Evolutionary conservation across 352 stramenopile genomes (phyloP).

Genomic region (Globisporangium abappressorium): DNA sequence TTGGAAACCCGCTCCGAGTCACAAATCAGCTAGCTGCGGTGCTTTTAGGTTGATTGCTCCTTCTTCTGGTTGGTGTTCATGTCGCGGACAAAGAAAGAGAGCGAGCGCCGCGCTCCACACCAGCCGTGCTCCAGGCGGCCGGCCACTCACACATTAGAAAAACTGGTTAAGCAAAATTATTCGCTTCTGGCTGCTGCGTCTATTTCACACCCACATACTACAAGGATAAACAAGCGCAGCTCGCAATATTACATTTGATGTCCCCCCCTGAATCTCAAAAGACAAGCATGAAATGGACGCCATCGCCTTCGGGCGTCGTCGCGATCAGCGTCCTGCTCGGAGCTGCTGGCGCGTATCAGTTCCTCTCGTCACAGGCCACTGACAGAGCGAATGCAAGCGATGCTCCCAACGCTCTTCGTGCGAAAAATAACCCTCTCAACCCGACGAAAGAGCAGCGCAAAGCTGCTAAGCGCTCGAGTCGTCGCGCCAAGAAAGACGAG

Average conservation of each 20-base stretch:
- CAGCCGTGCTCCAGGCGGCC: background rate
- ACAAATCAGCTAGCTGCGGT: background rate
- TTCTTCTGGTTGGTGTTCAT: background rate
- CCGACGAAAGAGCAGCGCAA: conserved; percentile 19
- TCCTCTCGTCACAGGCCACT: background rate
- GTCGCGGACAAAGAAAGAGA: background rate
- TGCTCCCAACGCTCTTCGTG: too few relatives aligned
- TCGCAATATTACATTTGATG: background rate
- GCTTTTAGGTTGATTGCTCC: background rate
- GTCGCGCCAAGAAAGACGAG: conserved; percentile 34
- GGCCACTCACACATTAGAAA: background rate
- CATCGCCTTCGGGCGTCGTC: background rate
- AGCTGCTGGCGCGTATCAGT: background rate
- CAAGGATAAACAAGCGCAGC: background rate
- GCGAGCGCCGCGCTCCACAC: background rate
- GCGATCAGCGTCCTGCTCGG: background rate
- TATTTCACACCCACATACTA: background rate
- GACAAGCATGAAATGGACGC: conserved; percentile 10
- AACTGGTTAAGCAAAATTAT: background rate
- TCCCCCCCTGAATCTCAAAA: background rate
- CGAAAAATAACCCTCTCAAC: conserved; percentile 14
- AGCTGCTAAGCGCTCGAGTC: conserved; percentile 13
- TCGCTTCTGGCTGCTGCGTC: background rate
- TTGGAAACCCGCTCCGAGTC: background rate
- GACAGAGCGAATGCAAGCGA: background rate